phyloP scores from a whole-genome alignment of 176 grass and related monocot species.

The Triticum monococcum region DNA sequence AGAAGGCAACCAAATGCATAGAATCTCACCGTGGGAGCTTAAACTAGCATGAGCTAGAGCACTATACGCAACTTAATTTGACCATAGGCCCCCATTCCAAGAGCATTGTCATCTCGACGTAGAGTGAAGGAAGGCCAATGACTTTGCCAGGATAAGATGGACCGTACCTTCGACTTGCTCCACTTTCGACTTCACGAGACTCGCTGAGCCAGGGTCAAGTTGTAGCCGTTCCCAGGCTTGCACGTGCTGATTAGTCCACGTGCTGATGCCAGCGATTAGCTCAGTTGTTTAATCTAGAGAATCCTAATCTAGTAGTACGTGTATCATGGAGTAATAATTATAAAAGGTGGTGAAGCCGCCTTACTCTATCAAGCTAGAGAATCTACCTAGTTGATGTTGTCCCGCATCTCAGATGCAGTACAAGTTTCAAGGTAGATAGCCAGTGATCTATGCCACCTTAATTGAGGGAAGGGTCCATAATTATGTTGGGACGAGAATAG shows the following conservation, averaged over 20 bases:
- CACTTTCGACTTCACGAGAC: constrained; percentile 15
- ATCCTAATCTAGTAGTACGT: constrained; percentile 7
- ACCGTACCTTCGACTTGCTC: neutral
- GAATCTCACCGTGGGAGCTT: neutral
- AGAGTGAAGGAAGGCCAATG: constrained; percentile 15
- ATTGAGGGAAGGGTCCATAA: constrained; percentile 28
- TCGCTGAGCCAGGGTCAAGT: constrained; percentile 31
- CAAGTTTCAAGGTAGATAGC: constrained; percentile 52
- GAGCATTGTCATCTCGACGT: constrained; percentile 10
- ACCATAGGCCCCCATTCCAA: constrained; percentile 40
- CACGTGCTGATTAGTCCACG: constrained; percentile 54
- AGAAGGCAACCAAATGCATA: neutral
- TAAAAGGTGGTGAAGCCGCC: constrained; percentile 11
- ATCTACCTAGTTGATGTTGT: constrained; percentile 44
- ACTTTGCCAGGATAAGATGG: neutral
- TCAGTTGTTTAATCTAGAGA: neutral
- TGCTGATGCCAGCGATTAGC: constrained; percentile 29
- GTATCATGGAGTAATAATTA: constrained; percentile 22
- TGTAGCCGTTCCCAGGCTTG: neutral
- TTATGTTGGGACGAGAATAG: constrained; percentile 28
- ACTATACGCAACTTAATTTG: constrained; percentile 26
- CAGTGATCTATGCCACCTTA: constrained; percentile 48
- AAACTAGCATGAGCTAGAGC: neutral
- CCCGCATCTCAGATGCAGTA: constrained; percentile 29
- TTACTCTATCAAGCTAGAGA: constrained; percentile 48